Percentiles rank a stretch among this genome's conserved stretches.
Evolutionary conservation across 139 green algal species (phyloP).

Genomic region (Dunaliella sp.): DNA sequence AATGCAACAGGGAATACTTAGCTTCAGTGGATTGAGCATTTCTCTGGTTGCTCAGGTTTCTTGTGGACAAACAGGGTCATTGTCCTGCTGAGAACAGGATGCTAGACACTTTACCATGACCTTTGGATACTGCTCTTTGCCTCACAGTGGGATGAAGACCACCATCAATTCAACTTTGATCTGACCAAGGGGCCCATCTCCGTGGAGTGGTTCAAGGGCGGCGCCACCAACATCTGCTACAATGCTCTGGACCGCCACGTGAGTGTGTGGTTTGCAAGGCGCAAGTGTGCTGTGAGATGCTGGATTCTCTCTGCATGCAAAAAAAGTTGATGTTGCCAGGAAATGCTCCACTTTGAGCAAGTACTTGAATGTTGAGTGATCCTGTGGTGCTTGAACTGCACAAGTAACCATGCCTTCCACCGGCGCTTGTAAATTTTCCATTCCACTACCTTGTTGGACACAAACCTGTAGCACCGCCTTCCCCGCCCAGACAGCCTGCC

Average conservation of each 20-base stretch:
- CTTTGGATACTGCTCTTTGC: neutral
- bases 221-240: constrained; percentile 81
- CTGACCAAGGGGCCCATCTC: constrained; percentile 65
- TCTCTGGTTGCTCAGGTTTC: neutral
- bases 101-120: no score
- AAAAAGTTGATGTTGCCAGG: no score
- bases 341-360: no score
- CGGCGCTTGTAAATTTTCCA: no score
- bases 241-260: constrained; percentile 82
- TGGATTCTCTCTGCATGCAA: constrained; percentile 1
- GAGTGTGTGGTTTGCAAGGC: neutral
- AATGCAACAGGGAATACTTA: no score
- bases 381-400: no score
- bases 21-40: no score
- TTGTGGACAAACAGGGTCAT: neutral
- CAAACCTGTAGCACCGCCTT: no score
- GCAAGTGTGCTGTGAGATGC: constrained; percentile 43
- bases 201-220: constrained; percentile 78
- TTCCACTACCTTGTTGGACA: no score
- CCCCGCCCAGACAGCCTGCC: no score
- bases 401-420: no score
- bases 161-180: constrained; percentile 81
- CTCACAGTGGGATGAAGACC: constrained; percentile 61
- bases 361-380: no score
- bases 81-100: constrained; percentile 4